Evolutionary conservation across 495 filamentous ascomycete species (phyloP).

Genomic region (Recurvomyces mirabilis): DNA sequence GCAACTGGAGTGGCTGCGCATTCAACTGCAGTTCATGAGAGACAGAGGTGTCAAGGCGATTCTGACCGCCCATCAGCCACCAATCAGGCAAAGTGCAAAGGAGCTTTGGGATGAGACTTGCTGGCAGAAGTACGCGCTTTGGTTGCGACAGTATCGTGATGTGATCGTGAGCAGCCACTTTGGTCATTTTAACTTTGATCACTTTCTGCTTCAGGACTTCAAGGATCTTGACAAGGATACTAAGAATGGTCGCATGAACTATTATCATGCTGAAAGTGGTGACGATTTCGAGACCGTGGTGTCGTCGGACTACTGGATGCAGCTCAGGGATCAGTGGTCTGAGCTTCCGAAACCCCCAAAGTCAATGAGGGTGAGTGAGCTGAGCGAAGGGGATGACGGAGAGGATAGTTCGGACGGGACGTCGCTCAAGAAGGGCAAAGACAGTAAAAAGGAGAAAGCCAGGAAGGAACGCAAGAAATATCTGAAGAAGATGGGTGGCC

Average conservation of each 20-base stretch:
- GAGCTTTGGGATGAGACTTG: constrained; percentile 84
- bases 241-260: constrained; percentile 35
- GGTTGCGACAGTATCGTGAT: constrained; percentile 82
- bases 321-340: constrained; percentile 67
- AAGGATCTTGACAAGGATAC: constrained; percentile 53
- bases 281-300: constrained; percentile 45
- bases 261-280: constrained; percentile 10
- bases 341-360: constrained; percentile 51
- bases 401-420: constrained; percentile 29
- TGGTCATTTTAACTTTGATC: constrained; percentile 98
- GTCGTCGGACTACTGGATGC: constrained; percentile 65
- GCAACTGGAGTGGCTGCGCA: constrained; percentile 93
- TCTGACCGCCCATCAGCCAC: constrained; percentile 86
- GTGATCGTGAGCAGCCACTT: constrained; percentile 69
- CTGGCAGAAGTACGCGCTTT: constrained; percentile 96
- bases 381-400: constrained; percentile 27
- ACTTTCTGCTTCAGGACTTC: constrained; percentile 88
- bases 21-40: constrained; percentile 76
- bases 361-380: background rate
- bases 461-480: constrained; percentile 32
- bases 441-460: constrained; percentile 39
- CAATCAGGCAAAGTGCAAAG: constrained; percentile 73
- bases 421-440: constrained; percentile 31
- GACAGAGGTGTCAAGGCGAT: constrained; percentile 87
- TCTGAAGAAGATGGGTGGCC: constrained; percentile 58